Evolutionary conservation across 257 asterid species (phyloP).

Genomic region (Salvia hispanica): DNA sequence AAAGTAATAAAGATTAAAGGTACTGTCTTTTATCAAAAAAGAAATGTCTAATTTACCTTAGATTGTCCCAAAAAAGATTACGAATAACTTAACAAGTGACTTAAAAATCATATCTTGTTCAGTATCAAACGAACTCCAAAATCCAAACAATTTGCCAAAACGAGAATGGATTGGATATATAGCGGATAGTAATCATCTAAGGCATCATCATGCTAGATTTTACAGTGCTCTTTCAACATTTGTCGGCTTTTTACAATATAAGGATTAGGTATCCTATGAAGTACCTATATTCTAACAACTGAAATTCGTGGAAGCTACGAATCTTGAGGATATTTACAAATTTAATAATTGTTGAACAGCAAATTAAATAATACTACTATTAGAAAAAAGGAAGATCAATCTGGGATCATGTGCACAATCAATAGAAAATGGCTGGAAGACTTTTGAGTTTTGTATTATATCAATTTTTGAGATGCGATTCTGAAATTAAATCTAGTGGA

Average conservation of each 20-base stretch:
- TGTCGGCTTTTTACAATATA: slow-evolving; percentile 13
- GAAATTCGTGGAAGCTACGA: slow-evolving; percentile 5
- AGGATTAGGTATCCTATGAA: slow-evolving; percentile 26
- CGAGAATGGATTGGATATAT: too few relatives aligned
- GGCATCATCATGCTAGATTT: background rate
- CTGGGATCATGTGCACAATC: slow-evolving; percentile 53
- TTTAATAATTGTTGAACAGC: slow-evolving; percentile 31
- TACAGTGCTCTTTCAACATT: slow-evolving; percentile 13
- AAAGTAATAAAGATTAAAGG: too few relatives aligned
- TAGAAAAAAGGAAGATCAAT: slow-evolving; percentile 36
- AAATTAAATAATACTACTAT: slow-evolving; percentile 14
- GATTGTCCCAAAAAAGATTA: too few relatives aligned
- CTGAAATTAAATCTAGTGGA: slow-evolving; percentile 32
- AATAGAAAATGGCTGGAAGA: slow-evolving; percentile 41
- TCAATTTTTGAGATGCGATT: slow-evolving; percentile 33
- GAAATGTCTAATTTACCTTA: too few relatives aligned
- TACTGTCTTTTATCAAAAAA: too few relatives aligned
- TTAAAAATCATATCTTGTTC: too few relatives aligned
- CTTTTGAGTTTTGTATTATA: slow-evolving; percentile 24
- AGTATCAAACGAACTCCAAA: too few relatives aligned
- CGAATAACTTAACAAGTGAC: too few relatives aligned
- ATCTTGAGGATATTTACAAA: slow-evolving; percentile 25
- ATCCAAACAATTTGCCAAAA: too few relatives aligned
- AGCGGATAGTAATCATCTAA: too few relatives aligned
- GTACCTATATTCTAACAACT: slow-evolving; percentile 8